Conservation (phyloP, 352 stramenopile species). For the Globisporangium ultimum region DNA sequence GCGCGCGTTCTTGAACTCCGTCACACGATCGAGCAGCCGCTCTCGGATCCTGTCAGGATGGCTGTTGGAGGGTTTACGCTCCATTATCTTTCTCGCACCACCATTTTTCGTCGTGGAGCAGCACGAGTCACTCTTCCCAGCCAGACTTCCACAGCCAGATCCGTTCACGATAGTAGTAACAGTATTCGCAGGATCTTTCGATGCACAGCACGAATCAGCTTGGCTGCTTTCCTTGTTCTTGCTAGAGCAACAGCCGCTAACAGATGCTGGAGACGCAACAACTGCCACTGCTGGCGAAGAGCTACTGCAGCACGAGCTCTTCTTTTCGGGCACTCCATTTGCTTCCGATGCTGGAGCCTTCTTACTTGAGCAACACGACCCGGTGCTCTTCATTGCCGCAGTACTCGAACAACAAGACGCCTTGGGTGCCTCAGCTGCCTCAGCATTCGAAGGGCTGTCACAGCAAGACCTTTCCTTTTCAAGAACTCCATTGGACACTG, state of each 20-base stretch:
- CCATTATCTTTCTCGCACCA: slow-evolving; percentile 3
- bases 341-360: background rate
- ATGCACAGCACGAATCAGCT: slow-evolving; percentile 7
- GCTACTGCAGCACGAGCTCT: slow-evolving; percentile 7
- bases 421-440: no score
- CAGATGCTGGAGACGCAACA: slow-evolving; percentile 1
- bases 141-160: slow-evolving; percentile 1
- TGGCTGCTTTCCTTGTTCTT: background rate
- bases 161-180: background rate
- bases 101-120: slow-evolving; percentile 7
- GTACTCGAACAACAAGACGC: no score
- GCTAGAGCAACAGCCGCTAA: slow-evolving; percentile 11
- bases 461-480: no score
- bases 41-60: slow-evolving; percentile 13
- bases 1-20: slow-evolving; percentile 31
- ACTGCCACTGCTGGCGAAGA: background rate
- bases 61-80: slow-evolving; percentile 5
- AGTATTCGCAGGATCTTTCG: background rate
- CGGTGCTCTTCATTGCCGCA: no score
- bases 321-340: background rate
- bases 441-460: no score
- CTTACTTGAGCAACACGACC: background rate
- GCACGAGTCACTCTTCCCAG: slow-evolving; percentile 3
- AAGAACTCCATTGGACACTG: no score
- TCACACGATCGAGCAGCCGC: slow-evolving; percentile 38